These are phyloP conservation scores for Brassica hybrid DNA, from an alignment of 441 rosid species.

Conservation along the genomic window DNA sequence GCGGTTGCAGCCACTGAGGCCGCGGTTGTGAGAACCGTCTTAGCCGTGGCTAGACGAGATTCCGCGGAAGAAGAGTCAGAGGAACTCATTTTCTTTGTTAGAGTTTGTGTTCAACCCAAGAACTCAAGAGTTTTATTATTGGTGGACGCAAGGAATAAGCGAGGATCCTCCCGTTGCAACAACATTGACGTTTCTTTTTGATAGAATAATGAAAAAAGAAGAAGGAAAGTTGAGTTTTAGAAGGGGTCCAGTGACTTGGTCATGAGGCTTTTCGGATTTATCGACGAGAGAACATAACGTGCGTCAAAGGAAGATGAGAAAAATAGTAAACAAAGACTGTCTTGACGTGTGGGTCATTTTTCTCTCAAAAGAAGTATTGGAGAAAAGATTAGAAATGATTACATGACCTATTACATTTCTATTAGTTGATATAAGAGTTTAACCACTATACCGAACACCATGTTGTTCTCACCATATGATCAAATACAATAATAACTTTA, in stretches of 20 bases:
- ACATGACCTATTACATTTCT: no score
- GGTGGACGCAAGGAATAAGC: slow-evolving; percentile 32
- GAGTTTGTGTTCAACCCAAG: slow-evolving; percentile 23
- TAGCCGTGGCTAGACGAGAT: slow-evolving; percentile 53
- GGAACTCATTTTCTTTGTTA: slow-evolving; percentile 11
- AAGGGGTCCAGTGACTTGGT: slow-evolving; percentile 16
- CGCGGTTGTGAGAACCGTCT: slow-evolving; percentile 55
- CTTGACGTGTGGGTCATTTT: slow-evolving; percentile 25
- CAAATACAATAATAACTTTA: no score
- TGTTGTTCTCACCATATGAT: no score
- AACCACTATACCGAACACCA: no score
- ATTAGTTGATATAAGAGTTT: no score
- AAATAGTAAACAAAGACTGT: slow-evolving; percentile 14
- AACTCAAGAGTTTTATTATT: slow-evolving; percentile 21
- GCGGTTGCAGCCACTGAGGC: slow-evolving; percentile 60
- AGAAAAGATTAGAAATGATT: background rate
- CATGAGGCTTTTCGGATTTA: background rate
- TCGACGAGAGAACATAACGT: slow-evolving; percentile 9
- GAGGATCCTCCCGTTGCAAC: slow-evolving; percentile 16
- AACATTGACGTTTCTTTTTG: slow-evolving; percentile 13
- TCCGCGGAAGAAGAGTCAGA: slow-evolving; percentile 41
- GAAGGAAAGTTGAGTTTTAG: slow-evolving; percentile 21
- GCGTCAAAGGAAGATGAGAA: background rate
- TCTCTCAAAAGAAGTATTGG: background rate
- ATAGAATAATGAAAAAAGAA: background rate